phyloP scores from a whole-genome alignment of 257 asterid genomes.

The Solanum phureja region DNA sequence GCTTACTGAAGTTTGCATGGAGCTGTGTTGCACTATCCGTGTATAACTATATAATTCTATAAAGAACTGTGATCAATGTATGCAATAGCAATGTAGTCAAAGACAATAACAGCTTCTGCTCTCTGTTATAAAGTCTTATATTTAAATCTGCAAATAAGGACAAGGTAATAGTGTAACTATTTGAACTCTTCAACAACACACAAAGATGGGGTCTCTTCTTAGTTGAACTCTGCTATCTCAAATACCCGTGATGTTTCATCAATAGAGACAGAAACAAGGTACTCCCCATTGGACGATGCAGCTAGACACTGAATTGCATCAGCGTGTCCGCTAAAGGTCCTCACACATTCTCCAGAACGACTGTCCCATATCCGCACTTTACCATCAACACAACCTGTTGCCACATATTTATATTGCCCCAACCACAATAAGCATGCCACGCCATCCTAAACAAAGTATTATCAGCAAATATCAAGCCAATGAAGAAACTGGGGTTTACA shows the following conservation, averaged over 20 bases:
- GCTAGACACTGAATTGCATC: constrained; percentile 58
- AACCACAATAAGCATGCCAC: constrained; percentile 69
- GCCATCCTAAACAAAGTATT: constrained; percentile 36
- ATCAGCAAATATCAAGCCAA: not conserved
- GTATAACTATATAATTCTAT: not conserved
- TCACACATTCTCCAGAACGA: constrained; percentile 66
- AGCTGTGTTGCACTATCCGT: not conserved
- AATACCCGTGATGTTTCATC: constrained; percentile 78
- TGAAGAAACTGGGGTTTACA: not conserved
- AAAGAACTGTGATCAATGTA: not conserved
- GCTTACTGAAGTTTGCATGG: not conserved
- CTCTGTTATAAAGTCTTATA: not conserved
- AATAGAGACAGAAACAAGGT: constrained; percentile 56
- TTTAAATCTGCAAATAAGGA: not conserved
- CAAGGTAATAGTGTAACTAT: not conserved
- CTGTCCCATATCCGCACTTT: constrained; percentile 77
- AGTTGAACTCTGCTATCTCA: constrained; percentile 61
- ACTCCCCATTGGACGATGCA: constrained; percentile 41
- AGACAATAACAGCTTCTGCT: not conserved
- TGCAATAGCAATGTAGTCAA: not conserved
- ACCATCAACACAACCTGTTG: constrained; percentile 71
- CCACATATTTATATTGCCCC: constrained; percentile 45
- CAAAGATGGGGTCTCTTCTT: not conserved
- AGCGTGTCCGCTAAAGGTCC: constrained; percentile 49
- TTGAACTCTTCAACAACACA: not conserved